Evolutionary conservation across 2,329 filamentous ascomycete species (phyloP), one percentile per base, ranked within the genome.

Genomic region (Xylaria arbuscula): DNA sequence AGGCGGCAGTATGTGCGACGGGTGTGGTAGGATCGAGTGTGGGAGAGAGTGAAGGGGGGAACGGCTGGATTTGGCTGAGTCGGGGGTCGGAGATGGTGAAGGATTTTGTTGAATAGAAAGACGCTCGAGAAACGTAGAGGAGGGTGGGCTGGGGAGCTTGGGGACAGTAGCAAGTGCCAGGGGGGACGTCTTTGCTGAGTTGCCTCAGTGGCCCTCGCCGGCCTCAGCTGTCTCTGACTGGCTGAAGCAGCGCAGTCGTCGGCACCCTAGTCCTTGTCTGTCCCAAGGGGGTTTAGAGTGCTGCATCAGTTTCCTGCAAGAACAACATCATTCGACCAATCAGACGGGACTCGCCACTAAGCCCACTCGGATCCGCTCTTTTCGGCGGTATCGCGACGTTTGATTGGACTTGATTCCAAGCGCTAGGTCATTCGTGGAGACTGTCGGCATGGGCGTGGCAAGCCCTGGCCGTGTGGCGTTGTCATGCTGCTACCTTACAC

Each of bases 41-140:
- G 63, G 64, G 68, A 57, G 64, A 68, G 63, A 69, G 69, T 28
- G 28, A 28, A 69, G 66, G 66, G 66, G 70, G 66, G 64, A 72
- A 66, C 60, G 40, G 56, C 63, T 61, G 68, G 65, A 60, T 38
- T 64, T 54, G 67, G 66, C 61, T 62, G 45, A 42, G 66, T 71
- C 61, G 67, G 69, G 66, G 69, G 57, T 64, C 64, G 69, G 70
- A 69, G 61, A 66, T 47, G 66, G 66, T 63, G 62, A 70, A 70
- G 70, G 70, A 70, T 72, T 72, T 72, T 72, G 70, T 71, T 71
- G 64, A 71, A 72, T 55, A 70, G 42, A 68, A 59, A 62, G 62
- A 66, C 55, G 64, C 59, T 36, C 38, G 22, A 65, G 69, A 68
- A 57, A 62, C 66, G 62, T 61, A 70, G 40, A 60, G 65, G 66